Conservation (phyloP, 2,329 filamentous ascomycete species). For the Colletotrichum orchidophilum region DNA sequence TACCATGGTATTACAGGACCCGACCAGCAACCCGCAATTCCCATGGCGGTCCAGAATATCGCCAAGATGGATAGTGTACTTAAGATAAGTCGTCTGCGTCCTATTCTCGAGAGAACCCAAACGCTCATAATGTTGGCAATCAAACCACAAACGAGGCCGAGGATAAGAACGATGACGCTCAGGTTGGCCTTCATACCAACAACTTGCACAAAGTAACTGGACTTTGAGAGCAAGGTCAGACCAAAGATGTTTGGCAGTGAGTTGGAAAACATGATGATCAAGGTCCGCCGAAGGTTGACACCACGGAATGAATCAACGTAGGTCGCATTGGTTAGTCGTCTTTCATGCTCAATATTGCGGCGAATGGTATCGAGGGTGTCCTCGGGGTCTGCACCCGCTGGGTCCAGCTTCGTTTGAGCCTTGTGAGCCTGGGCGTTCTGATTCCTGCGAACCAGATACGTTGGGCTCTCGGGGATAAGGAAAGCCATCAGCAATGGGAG, state of each 20-base stretch:
- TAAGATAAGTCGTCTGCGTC: constrained; percentile 50
- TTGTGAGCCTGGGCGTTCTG: constrained; percentile 50
- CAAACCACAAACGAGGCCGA: constrained; percentile 56
- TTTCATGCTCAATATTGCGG: constrained; percentile 56
- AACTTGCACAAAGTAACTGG: constrained; percentile 51
- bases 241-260: constrained; percentile 56
- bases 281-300: constrained; percentile 51
- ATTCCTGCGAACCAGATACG: constrained; percentile 55
- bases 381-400: constrained; percentile 47
- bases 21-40: constrained; percentile 55
- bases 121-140: constrained; percentile 54
- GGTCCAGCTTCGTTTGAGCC: constrained; percentile 60
- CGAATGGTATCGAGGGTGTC: constrained; percentile 54
- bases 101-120: constrained; percentile 52
- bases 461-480: constrained; percentile 60
- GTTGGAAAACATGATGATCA: constrained; percentile 53
- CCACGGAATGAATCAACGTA: constrained; percentile 56
- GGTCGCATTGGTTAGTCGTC: constrained; percentile 41
- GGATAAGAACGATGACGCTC: constrained; percentile 54
- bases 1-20: constrained; percentile 51
- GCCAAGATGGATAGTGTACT: constrained; percentile 43
- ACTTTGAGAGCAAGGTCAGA: constrained; percentile 52
- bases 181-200: constrained; percentile 43
- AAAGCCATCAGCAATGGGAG: constrained; percentile 53
- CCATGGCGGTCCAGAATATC: constrained; percentile 54